phyloP scores from a whole-genome alignment of 1,284 basidiomycete genomes.

The Rugosomyces carneus region DNA sequence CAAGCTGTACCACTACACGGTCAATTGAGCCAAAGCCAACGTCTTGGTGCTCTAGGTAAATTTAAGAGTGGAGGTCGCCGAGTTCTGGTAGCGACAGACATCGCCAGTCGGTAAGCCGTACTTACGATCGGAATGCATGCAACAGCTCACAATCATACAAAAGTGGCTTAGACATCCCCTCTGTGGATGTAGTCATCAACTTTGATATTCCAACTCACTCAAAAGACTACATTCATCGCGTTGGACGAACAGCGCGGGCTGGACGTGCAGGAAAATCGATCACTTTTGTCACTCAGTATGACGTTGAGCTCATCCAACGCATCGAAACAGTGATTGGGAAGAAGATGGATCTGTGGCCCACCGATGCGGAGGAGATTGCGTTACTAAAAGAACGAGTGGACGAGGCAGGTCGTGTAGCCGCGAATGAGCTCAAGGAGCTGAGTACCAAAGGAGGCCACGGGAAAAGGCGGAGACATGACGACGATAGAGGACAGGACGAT shows the following conservation, averaged over 20 bases:
- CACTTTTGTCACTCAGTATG: constrained; percentile 97
- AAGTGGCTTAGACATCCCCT: constrained; percentile 93
- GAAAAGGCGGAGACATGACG: constrained; percentile 48
- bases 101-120: constrained; percentile 77
- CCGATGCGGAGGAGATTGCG: constrained; percentile 87
- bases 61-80: constrained; percentile 94
- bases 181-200: constrained; percentile 96
- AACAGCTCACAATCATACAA: constrained; percentile 6
- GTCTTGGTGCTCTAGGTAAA: constrained; percentile 91
- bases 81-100: constrained; percentile 93
- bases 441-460: constrained; percentile 42
- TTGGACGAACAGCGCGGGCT: constrained; percentile 95
- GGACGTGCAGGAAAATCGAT: constrained; percentile 94
- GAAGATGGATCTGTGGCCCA: constrained; percentile 89
- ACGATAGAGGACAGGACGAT: constrained; percentile 53
- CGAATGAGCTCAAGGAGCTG: constrained; percentile 73
- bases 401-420: constrained; percentile 82
- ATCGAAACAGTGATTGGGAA: constrained; percentile 92
- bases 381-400: constrained; percentile 86
- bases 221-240: constrained; percentile 99
- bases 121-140: background rate
- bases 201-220: constrained; percentile 98
- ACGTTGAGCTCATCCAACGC: constrained; percentile 93
- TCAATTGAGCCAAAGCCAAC: constrained; percentile 89
- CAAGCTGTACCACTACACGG: constrained; percentile 95